phyloP scores from a whole-genome alignment of 192 early-diverging fungal genomes.

The Dimargaris cristalligena region DNA sequence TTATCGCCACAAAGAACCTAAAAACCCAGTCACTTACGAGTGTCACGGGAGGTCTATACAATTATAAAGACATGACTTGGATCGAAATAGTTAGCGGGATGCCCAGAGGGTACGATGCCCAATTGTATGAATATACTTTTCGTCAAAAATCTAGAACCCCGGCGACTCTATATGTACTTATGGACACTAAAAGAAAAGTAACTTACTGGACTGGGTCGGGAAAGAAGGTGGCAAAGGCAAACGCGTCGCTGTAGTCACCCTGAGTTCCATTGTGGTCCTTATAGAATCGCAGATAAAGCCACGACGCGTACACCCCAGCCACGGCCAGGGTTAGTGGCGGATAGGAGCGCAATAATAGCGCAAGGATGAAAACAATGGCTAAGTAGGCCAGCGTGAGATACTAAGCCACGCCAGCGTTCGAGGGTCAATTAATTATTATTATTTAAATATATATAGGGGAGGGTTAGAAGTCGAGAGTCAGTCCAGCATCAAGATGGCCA shows the following conservation, averaged over 20 bases:
- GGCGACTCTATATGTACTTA: not conserved
- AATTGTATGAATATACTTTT: not conserved
- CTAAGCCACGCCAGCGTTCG: too few species aligned
- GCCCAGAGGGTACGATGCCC: not conserved
- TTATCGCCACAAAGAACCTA: not conserved
- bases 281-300: conserved; percentile 78
- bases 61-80: not conserved
- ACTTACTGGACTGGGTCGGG: conserved; percentile 63
- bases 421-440: too few species aligned
- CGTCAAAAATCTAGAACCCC: not conserved
- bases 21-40: not conserved
- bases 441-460: too few species aligned
- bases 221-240: conserved; percentile 80
- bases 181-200: not conserved
- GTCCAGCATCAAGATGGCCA: too few species aligned
- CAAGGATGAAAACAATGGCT: conserved; percentile 11
- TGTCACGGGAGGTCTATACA: not conserved
- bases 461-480: too few species aligned
- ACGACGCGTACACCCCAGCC: conserved; percentile 54
- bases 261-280: conserved; percentile 54
- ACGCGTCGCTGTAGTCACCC: conserved; percentile 82
- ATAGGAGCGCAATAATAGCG: conserved; percentile 15
- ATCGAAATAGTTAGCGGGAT: not conserved
- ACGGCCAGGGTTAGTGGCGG: conserved; percentile 47
- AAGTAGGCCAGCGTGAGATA: not conserved